These are phyloP conservation scores for Trichoderma hamatum DNA, from an alignment of 2,329 filamentous ascomycete species.

Conservation along the genomic window DNA sequence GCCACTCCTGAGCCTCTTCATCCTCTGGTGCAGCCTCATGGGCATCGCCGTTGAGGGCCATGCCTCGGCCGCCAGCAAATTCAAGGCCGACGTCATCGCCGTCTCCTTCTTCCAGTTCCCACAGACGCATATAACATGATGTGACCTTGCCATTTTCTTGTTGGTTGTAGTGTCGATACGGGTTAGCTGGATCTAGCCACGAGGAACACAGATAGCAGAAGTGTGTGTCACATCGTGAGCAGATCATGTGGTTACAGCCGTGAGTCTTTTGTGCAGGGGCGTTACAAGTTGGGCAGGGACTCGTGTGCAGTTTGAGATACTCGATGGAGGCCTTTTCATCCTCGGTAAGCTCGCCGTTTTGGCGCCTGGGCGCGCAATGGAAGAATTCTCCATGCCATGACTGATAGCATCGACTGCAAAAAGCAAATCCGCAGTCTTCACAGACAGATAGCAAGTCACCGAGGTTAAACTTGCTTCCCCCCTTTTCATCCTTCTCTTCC, in stretches of 20 bases:
- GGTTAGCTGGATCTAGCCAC: conserved; percentile 81
- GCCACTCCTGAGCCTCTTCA: neutral
- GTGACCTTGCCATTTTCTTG: conserved; percentile 55
- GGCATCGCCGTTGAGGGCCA: neutral
- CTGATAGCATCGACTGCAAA: conserved; percentile 70
- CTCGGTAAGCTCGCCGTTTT: conserved; percentile 71
- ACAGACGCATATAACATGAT: conserved; percentile 80
- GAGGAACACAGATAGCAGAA: conserved; percentile 93
- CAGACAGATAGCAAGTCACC: conserved; percentile 79
- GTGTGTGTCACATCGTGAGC: conserved; percentile 84
- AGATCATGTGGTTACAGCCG: conserved; percentile 97
- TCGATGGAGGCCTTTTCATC: conserved; percentile 87
- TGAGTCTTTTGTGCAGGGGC: conserved; percentile 86
- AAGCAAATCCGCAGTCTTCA: conserved; percentile 86
- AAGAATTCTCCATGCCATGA: conserved; percentile 92
- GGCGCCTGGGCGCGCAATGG: conserved; percentile 67
- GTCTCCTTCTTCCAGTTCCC: conserved; percentile 87
- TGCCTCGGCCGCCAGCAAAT: conserved; percentile 45
- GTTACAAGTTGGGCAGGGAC: conserved; percentile 84
- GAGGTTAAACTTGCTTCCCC: conserved; percentile 42
- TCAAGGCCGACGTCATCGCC: conserved; percentile 55
- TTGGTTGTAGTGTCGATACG: conserved; percentile 86
- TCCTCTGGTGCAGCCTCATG: conserved; percentile 9
- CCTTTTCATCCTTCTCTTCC: conserved; percentile 30
- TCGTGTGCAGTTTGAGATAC: conserved; percentile 80